Conservation (phyloP, 2,329 filamentous ascomycete genomes). For the Claviceps paspali region DNA sequence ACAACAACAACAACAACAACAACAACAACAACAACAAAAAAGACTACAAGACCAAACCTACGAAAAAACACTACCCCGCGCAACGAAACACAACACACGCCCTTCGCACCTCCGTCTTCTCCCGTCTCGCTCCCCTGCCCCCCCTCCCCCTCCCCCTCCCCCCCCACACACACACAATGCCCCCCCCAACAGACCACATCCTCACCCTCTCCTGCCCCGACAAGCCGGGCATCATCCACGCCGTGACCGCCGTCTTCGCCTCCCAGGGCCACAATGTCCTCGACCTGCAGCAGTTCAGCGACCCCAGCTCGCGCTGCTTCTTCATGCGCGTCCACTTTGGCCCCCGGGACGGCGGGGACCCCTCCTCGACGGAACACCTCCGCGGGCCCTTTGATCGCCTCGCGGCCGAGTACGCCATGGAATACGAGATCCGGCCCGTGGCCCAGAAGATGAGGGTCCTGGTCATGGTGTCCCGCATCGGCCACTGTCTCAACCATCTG, state of each 20-base stretch:
- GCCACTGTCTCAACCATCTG: constrained; percentile 72
- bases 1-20: too few species aligned
- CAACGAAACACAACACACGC: too few species aligned
- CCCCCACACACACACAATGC: constrained; percentile 4
- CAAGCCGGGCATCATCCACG: constrained; percentile 71
- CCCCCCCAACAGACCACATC: constrained; percentile 44
- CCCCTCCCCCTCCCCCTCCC: too few species aligned
- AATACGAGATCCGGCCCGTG: constrained; percentile 54
- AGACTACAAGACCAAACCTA: too few species aligned
- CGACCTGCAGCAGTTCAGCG: constrained; percentile 73
- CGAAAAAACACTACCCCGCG: too few species aligned
- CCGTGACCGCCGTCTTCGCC: constrained; percentile 65
- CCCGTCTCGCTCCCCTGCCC: too few species aligned
- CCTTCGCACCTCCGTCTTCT: too few species aligned
- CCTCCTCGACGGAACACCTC: constrained; percentile 32
- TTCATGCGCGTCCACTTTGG: constrained; percentile 84
- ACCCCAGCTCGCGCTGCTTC: constrained; percentile 58
- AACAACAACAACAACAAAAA: too few species aligned
- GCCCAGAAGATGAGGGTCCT: constrained; percentile 58
- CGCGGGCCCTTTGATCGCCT: constrained; percentile 41
- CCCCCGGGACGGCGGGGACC: constrained; percentile 22
- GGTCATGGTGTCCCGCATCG: constrained; percentile 84
- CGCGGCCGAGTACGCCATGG: constrained; percentile 49
- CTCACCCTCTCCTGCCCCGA: constrained; percentile 75
- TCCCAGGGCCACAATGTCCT: constrained; percentile 63